Conservation (phyloP, 805 yeast genomes). For the Kodamaea neixiangensis region DNA sequence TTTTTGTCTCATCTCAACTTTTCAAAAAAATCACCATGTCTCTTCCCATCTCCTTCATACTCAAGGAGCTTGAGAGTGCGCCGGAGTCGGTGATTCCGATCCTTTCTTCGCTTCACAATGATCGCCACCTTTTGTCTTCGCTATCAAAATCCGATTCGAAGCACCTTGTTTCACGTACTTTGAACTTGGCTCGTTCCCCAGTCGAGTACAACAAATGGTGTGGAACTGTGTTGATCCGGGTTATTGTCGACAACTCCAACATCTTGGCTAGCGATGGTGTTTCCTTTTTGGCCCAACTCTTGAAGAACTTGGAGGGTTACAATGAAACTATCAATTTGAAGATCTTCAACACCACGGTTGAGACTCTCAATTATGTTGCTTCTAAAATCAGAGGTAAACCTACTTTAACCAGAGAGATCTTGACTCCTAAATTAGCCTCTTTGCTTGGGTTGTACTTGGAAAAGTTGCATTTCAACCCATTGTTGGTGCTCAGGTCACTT, state of each 20-base stretch:
- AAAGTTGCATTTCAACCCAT: conserved; percentile 29
- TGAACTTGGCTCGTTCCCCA: conserved; percentile 46
- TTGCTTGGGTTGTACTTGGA: conserved; percentile 58
- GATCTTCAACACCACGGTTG: conserved; percentile 38
- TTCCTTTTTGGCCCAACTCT: conserved; percentile 38
- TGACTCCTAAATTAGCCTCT: conserved; percentile 74
- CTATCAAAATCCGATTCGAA: conserved; percentile 52
- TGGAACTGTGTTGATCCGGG: conserved; percentile 54
- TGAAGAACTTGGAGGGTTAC: conserved; percentile 42
- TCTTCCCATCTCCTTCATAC: conserved; percentile 8
- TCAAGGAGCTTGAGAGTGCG: conserved; percentile 1
- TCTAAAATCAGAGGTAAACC: conserved; percentile 73
- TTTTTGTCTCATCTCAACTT: conserved; percentile 1
- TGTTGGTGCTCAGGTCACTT: conserved; percentile 36
- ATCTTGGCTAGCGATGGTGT: conserved; percentile 45
- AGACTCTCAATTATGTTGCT: conserved; percentile 43
- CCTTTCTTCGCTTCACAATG: conserved; percentile 29
- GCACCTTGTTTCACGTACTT: conserved; percentile 48
- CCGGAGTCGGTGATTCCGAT: conserved; percentile 30
- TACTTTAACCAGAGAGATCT: conserved; percentile 76
- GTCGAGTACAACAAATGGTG: conserved; percentile 55
- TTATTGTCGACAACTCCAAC: conserved; percentile 40
- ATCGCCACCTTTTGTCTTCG: conserved; percentile 31
- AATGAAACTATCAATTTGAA: conserved; percentile 37
- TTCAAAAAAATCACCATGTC: conserved; percentile 1